Evolutionary conservation across 192 early-diverging fungal species (phyloP), one percentile per base, ranked within the genome.

Genomic region (Podila minutissima): DNA sequence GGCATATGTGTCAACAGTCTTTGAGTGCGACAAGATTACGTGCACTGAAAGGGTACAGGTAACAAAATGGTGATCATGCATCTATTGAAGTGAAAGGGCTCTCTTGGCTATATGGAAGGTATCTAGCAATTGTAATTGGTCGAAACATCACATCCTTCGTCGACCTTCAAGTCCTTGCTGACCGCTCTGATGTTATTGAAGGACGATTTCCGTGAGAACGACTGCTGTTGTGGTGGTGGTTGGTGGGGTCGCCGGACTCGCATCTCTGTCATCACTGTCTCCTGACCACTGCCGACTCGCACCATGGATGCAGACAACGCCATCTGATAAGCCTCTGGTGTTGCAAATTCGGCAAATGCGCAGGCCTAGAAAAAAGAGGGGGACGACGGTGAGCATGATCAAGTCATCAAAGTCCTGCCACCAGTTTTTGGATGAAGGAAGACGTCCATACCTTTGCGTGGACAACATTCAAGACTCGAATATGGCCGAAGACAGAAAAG

Each of bases 261-360:
- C 59, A 71, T 77, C 64, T 71, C 75, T 35, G 69, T 77, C 33
- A 71, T 31, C 26, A 77, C 75, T 15, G 55, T 66, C 33, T 77
- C 75, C 26, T 76, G 51, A 10, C 64, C 72, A 49, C 66, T 46
- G 1, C 77, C 71, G 3, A 85, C 66, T 31, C 62, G 58, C 9
- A 83, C 75, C 17, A 74, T 74, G 26, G 74, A 55, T 26, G 77
- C 82, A 15, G 72, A 61, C n/a, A 86, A 31, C 7, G 84, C 82
- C 50, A 74, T 83, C 28, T 77, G 69, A 29, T 68, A 65, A 22
- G 74, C 75, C 24, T 86, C 74, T 46, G 84, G 60, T 8, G 64
- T 74, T 9, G 49, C 50, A 61, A 83, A 83, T 26, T 86, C 84
- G 15, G 83, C 66, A 53, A 82, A 86, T 0, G 84, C 84, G 50